Evolutionary conservation across 371 early-diverging fungal genomes (phyloP).

Genomic region (Syncephalastrum monosporum): DNA sequence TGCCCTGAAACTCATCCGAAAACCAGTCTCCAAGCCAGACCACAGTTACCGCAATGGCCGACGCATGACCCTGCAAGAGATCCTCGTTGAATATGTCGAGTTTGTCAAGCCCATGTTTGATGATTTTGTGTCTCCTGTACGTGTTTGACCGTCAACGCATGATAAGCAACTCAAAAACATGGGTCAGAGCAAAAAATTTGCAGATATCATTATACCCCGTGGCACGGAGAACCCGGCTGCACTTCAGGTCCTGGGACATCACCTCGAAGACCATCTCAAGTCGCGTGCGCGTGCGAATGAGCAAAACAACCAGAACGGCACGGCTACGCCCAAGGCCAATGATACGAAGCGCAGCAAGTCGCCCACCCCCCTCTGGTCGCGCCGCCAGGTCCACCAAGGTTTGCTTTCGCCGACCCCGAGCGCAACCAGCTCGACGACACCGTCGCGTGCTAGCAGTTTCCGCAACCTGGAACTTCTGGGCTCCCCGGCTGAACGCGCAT

Average conservation of each 20-base stretch:
- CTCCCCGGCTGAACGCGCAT: conserved; percentile 28
- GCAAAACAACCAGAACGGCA: background rate
- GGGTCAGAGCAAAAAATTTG: conserved; percentile 73
- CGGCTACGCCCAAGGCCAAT: conserved; percentile 1
- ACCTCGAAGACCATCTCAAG: conserved; percentile 56
- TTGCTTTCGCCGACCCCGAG: background rate
- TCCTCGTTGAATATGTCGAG: conserved; percentile 70
- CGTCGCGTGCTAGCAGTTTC: conserved; percentile 12
- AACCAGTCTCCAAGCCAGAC: conserved; percentile 21
- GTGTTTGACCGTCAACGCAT: background rate
- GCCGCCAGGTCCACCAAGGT: background rate
- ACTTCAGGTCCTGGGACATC: conserved; percentile 67
- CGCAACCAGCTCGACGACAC: background rate
- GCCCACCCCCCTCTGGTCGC: conserved; percentile 6
- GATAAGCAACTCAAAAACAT: background rate
- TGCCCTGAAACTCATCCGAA: background rate
- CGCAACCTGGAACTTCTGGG: conserved; percentile 26
- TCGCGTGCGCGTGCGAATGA: conserved; percentile 11
- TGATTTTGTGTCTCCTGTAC: conserved; percentile 78
- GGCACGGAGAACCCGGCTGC: conserved; percentile 77
- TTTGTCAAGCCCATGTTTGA: conserved; percentile 86
- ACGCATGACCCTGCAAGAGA: conserved; percentile 45
- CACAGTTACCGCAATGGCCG: conserved; percentile 26
- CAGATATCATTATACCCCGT: conserved; percentile 87
- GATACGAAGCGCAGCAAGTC: background rate